Base-by-base conservation (phyloP, 179 eudicot species). In the Amaranthus tricolor region DNA sequence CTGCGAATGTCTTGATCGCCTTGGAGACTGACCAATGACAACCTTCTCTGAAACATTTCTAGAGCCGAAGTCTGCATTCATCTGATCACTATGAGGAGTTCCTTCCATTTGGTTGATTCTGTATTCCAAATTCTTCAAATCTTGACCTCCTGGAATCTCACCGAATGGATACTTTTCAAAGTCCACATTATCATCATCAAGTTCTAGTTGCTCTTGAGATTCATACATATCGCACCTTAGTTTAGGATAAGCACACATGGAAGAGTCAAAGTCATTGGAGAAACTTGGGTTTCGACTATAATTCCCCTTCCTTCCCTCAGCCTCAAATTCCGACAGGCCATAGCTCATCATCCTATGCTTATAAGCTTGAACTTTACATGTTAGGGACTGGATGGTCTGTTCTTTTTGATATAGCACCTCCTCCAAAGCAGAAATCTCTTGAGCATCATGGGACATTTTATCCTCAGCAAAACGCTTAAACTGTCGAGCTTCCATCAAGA, bases 401-500 rank as follows among this genome's bases (percentile, higher is more conserved):
- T 91, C 98, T 80, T 91, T 87, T 86, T 91, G 91, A 71, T 91
- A 93, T 81, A 93, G 74, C 75, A 88, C 74, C 53, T 93, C 97
- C 76, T 93, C 97, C 81, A 89, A 66, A 6, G 79, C 84, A 17
- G 85, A 71, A 48, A 88, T 81, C 81, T 89, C 98, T 31, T 85
- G 88, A 11, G 85, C 88, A 76, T 89, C 97, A 70, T 93, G 97
- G 0, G 89, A 85, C 83, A 87, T 91, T 70, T 85, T 93, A 83
- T 93, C 98, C 82, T 93, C 98, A 0, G 90, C 84, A 79, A 90
- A 94, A 17, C 97, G 84, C 82, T 94, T 94, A 75, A 91, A 94
- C 69, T 93, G 98, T 8, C 93, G 82, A 62, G 92, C 88, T 74
- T 93, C 98, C 98, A 93, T 91, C 62, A 91, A 89, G 68, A 86